Conservation (phyloP, 75 land plant species). For the Cupressus sempervirens region DNA sequence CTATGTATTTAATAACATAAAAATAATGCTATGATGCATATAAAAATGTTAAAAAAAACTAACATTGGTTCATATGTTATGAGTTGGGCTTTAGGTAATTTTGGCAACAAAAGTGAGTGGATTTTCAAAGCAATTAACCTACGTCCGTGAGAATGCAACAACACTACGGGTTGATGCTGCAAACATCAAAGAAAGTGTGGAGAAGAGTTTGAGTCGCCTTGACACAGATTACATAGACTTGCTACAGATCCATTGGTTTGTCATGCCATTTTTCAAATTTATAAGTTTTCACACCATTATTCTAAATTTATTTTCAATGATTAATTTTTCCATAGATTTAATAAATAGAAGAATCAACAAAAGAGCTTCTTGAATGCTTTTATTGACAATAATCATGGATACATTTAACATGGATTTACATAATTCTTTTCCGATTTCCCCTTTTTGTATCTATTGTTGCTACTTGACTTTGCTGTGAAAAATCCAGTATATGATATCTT, state of each 20-base stretch:
- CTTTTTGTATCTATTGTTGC: not conserved
- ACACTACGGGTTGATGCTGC: slow-evolving; percentile 81
- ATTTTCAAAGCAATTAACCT: slow-evolving; percentile 62
- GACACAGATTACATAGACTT: slow-evolving; percentile 92
- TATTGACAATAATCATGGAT: not conserved
- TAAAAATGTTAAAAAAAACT: not conserved
- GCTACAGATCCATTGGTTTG: slow-evolving; percentile 94
- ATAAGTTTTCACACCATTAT: not conserved
- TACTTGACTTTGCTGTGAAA: not conserved
- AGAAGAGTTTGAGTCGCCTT: slow-evolving; percentile 87
- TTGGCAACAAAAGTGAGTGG: slow-evolving; percentile 95
- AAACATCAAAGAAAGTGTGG: slow-evolving; percentile 95
- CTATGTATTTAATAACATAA: not conserved
- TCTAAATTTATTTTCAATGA: not conserved
- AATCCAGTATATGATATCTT: not conserved
- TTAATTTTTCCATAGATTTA: not conserved
- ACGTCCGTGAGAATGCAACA: slow-evolving; percentile 62
- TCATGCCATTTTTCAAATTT: not conserved
- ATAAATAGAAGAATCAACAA: not conserved
- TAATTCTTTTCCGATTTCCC: not conserved
- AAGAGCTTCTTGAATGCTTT: not conserved
- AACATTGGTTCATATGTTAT: slow-evolving; percentile 6
- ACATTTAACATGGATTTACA: not conserved
- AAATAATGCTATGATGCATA: not conserved
- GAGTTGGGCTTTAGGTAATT: slow-evolving; percentile 51